Percentiles rank a stretch among this genome's conserved stretches.
Evolutionary conservation across 2,329 filamentous ascomycete species (phyloP).

Genomic region (Aspergillus fischeri): DNA sequence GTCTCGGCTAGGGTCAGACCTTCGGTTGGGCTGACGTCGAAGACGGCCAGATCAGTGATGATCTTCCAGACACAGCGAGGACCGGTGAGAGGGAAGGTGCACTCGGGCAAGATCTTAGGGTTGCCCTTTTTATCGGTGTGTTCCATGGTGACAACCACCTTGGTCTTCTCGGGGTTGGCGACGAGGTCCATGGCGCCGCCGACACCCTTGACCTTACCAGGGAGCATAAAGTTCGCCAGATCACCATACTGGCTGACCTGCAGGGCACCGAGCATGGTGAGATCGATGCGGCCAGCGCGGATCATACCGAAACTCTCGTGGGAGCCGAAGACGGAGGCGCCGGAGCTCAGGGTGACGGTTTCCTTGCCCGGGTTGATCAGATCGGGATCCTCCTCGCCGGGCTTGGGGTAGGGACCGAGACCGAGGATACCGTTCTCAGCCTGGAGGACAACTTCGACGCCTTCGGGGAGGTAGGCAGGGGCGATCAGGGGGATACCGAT

Average conservation of each 20-base stretch:
- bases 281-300: constrained; percentile 74
- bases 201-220: constrained; percentile 82
- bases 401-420: constrained; percentile 71
- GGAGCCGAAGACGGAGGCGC: constrained; percentile 72
- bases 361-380: constrained; percentile 87
- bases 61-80: constrained; percentile 64
- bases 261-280: constrained; percentile 78
- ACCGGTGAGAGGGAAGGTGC: constrained; percentile 63
- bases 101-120: constrained; percentile 61
- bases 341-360: constrained; percentile 73
- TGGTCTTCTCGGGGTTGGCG: constrained; percentile 66
- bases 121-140: constrained; percentile 67
- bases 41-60: constrained; percentile 68
- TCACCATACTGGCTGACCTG: constrained; percentile 77
- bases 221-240: constrained; percentile 86
- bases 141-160: constrained; percentile 68
- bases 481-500: constrained; percentile 83
- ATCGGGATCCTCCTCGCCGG: constrained; percentile 67
- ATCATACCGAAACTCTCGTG: constrained; percentile 87
- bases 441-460: constrained; percentile 74
- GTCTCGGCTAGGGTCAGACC: constrained; percentile 58
- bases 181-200: constrained; percentile 75
- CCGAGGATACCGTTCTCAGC: constrained; percentile 83
- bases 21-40: constrained; percentile 66
- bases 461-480: constrained; percentile 66